phyloP scores from a whole-genome alignment of 1,139 yeast species.

The Geotrichum restrictum region DNA sequence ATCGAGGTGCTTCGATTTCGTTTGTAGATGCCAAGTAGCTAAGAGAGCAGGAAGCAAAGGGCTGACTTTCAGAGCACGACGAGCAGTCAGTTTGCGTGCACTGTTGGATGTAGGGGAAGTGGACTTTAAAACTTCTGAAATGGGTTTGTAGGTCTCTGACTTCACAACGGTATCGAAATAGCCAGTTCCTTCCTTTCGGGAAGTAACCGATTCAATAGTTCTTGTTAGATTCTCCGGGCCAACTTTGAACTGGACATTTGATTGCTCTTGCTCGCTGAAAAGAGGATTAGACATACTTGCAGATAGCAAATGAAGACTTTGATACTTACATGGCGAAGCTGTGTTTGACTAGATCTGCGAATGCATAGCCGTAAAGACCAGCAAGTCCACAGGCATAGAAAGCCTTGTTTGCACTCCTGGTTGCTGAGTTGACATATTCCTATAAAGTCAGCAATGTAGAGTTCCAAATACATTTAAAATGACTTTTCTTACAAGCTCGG shows the following conservation, averaged over 20 bases:
- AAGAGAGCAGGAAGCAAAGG: constrained; percentile 61
- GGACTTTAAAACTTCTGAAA: constrained; percentile 39
- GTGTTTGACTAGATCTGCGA: constrained; percentile 72
- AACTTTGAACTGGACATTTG: constrained; percentile 43
- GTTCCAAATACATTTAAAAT: neutral
- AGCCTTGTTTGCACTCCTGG: constrained; percentile 58
- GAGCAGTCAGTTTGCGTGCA: constrained; percentile 39
- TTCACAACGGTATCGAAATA: constrained; percentile 53
- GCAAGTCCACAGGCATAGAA: constrained; percentile 65
- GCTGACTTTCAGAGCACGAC: constrained; percentile 58
- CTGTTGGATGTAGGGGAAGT: constrained; percentile 5
- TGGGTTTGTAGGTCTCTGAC: constrained; percentile 49
- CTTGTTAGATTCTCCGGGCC: constrained; percentile 52
- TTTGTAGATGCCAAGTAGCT: constrained; percentile 45
- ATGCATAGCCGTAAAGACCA: constrained; percentile 79
- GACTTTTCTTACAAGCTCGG: constrained; percentile 33
- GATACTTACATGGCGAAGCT: constrained; percentile 22
- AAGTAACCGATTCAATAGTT: constrained; percentile 49
- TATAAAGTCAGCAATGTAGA: neutral
- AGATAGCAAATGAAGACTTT: neutral
- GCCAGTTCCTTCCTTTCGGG: constrained; percentile 42
- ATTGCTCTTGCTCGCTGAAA: constrained; percentile 50
- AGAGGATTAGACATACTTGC: constrained; percentile 23
- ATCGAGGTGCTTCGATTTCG: constrained; percentile 25
- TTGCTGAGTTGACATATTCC: constrained; percentile 43